Evolutionary conservation across 116 monocot genomes (phyloP).

Genomic region (Trichopus zeylanicus): DNA sequence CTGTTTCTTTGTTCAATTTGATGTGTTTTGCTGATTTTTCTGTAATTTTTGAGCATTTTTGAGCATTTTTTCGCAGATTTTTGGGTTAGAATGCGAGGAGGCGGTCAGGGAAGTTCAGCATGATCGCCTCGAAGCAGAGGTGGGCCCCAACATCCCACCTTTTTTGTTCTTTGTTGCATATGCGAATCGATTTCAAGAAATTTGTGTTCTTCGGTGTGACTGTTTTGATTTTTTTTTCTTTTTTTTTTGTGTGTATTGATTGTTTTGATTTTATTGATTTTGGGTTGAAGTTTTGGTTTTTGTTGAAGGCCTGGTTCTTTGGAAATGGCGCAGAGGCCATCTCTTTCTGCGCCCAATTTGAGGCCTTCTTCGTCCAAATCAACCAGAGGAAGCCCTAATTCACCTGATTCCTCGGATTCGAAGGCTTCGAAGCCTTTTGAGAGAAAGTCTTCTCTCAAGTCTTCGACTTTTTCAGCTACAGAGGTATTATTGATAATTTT

Average conservation of each 20-base stretch:
- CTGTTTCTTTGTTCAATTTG: neutral
- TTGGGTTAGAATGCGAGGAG: neutral
- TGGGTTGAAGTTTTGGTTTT: neutral
- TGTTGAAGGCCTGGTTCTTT: neutral
- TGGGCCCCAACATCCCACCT: neutral
- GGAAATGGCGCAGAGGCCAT: neutral
- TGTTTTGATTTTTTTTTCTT: neutral
- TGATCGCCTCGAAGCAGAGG: neutral
- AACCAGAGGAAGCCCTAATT: neutral
- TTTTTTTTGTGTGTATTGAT: no score
- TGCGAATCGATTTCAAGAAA: neutral
- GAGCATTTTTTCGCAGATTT: neutral
- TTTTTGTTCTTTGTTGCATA: neutral
- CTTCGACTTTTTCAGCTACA: neutral
- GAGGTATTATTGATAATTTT: neutral
- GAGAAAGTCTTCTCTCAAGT: conserved; percentile 5
- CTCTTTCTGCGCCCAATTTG: neutral
- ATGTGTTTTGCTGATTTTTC: neutral
- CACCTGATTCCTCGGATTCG: conserved; percentile 6
- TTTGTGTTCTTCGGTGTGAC: neutral
- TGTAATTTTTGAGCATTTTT: neutral
- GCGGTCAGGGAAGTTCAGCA: neutral
- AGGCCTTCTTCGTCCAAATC: neutral
- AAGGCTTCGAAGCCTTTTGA: neutral
- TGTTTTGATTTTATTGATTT: neutral